Conservation (phyloP, 352 stramenopile genomes). For the Globisporangium apiculatum region DNA sequence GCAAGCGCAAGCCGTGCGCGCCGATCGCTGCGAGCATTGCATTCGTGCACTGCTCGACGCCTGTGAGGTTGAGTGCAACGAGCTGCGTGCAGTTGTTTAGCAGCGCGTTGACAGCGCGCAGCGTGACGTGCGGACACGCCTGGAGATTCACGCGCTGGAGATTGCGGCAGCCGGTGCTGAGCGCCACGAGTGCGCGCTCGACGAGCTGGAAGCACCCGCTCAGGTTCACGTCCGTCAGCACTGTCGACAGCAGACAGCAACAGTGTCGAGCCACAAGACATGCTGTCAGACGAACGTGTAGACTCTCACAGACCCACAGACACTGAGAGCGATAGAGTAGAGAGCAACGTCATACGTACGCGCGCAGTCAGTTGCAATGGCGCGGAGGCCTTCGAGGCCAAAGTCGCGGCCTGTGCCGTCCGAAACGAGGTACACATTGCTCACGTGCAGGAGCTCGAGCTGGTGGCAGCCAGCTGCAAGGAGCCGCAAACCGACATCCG, state of each 20-base stretch:
- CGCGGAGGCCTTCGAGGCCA: slow-evolving; percentile 88
- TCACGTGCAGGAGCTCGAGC: slow-evolving; percentile 65
- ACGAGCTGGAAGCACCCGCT: slow-evolving; percentile 79
- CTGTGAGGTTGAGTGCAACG: slow-evolving; percentile 41
- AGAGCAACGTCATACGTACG: slow-evolving; percentile 10
- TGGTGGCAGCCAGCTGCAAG: slow-evolving; percentile 78
- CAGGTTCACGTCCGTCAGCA: slow-evolving; percentile 50
- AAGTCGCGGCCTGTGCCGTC: slow-evolving; percentile 91
- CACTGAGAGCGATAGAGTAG: not conserved
- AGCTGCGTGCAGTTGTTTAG: slow-evolving; percentile 45
- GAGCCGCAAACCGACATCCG: slow-evolving; percentile 77
- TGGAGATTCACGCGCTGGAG: slow-evolving; percentile 72
- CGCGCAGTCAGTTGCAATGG: slow-evolving; percentile 53
- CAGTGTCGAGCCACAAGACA: not conserved
- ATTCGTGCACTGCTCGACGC: slow-evolving; percentile 52
- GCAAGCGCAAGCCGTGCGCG: slow-evolving; percentile 20
- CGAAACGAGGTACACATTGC: slow-evolving; percentile 86
- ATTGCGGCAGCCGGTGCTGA: slow-evolving; percentile 46
- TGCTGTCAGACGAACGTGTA: not conserved
- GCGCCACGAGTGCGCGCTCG: slow-evolving; percentile 66
- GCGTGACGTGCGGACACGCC: slow-evolving; percentile 77
- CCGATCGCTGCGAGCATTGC: slow-evolving; percentile 46
- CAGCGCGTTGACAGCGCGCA: slow-evolving; percentile 54
- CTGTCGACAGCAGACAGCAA: slow-evolving; percentile 1
- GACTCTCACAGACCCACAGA: not conserved